A percentile compares a stretch with the other conserved stretches of the same genome.
phyloP scores from a whole-genome alignment of 2,329 filamentous ascomycete species.

The Claviceps spartinae region DNA sequence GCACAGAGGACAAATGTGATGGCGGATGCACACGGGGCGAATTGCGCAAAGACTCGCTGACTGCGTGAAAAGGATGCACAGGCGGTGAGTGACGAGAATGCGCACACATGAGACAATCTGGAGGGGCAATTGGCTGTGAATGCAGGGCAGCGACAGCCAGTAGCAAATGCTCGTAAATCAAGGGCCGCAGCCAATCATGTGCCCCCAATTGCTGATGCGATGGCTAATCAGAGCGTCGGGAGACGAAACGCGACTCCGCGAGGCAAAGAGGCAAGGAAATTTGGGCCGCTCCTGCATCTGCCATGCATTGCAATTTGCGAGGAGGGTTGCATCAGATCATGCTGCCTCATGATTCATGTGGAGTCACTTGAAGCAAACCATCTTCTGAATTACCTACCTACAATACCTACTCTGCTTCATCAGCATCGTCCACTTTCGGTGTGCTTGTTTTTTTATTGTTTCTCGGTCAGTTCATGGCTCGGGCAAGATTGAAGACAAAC shows the following conservation, averaged over 20 bases:
- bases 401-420: no score
- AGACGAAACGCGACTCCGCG: not conserved
- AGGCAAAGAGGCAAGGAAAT: not conserved
- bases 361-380: no score
- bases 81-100: not conserved
- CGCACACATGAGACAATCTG: not conserved
- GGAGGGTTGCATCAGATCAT: no score
- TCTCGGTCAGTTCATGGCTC: not conserved
- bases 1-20: not conserved
- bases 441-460: not conserved
- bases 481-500: no score
- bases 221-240: slow-evolving; percentile 1
- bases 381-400: no score
- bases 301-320: not conserved
- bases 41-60: not conserved
- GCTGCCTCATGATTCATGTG: no score
- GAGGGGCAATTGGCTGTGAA: not conserved
- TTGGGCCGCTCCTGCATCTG: not conserved
- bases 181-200: no score
- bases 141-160: not conserved
- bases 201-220: not conserved
- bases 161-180: not conserved
- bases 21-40: not conserved
- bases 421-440: no score
- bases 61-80: no score